Evolutionary conservation across 1,284 basidiomycete genomes (phyloP), one percentile per base, ranked within the genome.

Genomic region (Leccinum cinnamomeum): DNA sequence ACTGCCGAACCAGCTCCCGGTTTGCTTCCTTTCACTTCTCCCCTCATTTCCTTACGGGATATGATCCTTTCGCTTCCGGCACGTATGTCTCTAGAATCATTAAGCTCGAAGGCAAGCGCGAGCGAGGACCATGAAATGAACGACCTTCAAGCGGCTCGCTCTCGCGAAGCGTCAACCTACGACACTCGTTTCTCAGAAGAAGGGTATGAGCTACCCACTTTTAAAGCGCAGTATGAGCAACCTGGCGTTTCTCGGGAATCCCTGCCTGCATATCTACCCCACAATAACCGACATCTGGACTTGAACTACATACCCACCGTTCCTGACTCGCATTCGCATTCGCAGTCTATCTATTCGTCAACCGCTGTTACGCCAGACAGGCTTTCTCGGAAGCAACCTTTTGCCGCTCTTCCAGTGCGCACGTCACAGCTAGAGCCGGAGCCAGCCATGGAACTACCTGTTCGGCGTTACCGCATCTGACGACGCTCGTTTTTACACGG

Each of bases 391-490:
- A 39, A 18, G n/a, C 67, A 62, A 12, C 69, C 72, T 16, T 73
- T 73, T 44, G 30, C 57, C 41, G 39, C 54, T n/a, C 56, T 57
- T 57, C 73, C 73, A 5, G 70, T 77, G 37, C 73, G 73, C 53
- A 77, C 72, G 2, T 72, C 68, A 3, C 73, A 74, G 41, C 62
- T 77, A 14, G 75, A 72, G 51, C 73, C 73, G 18, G 67, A 77
- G 50, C 75, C 75, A 46, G 66, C 65, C 4, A 76, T 74, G 75
- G 75, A 74, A 48, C 53, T 74, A 2, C 70, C 72, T 41, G 59
- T 61, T 5, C 69, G 68, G 37, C 63, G 41, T 53, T n/a, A 50
- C 10, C 55, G 59, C 7, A 20, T 53, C 10, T 56, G 25, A 58
- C 25, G 4, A 18, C 54, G 18, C 5, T 53, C 8, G 1, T 28